Evolutionary conservation across 257 asterid genomes (phyloP).

Genomic region (Eustoma russellianum): DNA sequence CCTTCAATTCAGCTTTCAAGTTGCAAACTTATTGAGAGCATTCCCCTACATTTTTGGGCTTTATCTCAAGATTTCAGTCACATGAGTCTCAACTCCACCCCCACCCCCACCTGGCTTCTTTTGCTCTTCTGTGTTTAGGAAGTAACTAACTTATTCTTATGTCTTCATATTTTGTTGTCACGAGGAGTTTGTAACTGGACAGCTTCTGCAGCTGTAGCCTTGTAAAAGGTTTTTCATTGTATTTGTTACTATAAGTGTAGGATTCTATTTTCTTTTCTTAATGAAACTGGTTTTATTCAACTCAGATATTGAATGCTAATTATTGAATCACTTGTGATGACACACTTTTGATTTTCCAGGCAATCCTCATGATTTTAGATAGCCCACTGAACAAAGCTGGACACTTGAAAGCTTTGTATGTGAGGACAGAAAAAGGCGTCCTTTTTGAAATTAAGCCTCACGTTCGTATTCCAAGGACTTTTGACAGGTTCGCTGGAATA

Average conservation of each 20-base stretch:
- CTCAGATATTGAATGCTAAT: neutral
- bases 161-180: no score
- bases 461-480: constrained; percentile 90
- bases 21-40: no score
- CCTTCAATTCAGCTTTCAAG: no score
- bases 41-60: no score
- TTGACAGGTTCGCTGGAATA: constrained; percentile 73
- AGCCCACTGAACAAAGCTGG: constrained; percentile 80
- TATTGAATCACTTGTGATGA: neutral
- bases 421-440: constrained; percentile 68
- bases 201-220: neutral
- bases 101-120: no score
- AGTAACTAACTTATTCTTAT: no score
- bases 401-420: constrained; percentile 72
- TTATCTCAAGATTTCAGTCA: no score
- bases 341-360: constrained; percentile 33
- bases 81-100: no score
- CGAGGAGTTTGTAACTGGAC: no score
- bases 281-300: neutral
- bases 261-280: neutral
- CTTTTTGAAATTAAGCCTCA: constrained; percentile 78
- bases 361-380: constrained; percentile 71
- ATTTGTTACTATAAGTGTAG: neutral
- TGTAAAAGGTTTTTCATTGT: neutral
- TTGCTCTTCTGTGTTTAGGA: no score